Conservation (phyloP, 371 early-diverging fungal genomes). For the Entomophthora muscae region DNA sequence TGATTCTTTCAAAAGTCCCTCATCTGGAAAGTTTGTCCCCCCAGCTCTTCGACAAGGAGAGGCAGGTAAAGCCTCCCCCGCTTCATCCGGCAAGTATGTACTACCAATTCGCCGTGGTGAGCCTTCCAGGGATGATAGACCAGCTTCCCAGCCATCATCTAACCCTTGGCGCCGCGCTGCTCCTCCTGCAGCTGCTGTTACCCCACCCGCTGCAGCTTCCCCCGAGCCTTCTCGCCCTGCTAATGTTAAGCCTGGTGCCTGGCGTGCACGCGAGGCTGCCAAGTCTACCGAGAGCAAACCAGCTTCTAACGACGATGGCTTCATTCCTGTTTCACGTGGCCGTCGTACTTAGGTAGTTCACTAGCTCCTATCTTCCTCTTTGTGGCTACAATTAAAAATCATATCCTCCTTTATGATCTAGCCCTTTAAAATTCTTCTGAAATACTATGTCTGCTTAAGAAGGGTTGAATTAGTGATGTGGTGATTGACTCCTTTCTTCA, state of each 20-base stretch:
- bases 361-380: too few relatives aligned
- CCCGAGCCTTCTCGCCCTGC: background rate
- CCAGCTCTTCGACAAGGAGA: background rate
- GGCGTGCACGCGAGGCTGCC: constrained; percentile 6
- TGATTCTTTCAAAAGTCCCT: background rate
- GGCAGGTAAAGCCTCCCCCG: background rate
- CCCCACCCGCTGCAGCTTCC: background rate
- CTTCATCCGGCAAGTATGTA: background rate
- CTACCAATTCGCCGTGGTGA: background rate
- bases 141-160: background rate
- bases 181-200: background rate
- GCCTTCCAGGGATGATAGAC: background rate
- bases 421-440: too few relatives aligned
- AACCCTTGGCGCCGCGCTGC: background rate
- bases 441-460: too few relatives aligned
- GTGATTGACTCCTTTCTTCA: too few relatives aligned
- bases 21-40: background rate
- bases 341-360: background rate
- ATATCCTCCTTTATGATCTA: too few relatives aligned
- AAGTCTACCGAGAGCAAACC: background rate
- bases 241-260: background rate
- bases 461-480: too few relatives aligned
- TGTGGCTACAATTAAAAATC: too few relatives aligned
- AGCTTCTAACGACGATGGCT: background rate
- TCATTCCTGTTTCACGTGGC: background rate